Base-by-base conservation (phyloP, 768 basidiomycete species). In the Leccinum disarticulatum region DNA sequence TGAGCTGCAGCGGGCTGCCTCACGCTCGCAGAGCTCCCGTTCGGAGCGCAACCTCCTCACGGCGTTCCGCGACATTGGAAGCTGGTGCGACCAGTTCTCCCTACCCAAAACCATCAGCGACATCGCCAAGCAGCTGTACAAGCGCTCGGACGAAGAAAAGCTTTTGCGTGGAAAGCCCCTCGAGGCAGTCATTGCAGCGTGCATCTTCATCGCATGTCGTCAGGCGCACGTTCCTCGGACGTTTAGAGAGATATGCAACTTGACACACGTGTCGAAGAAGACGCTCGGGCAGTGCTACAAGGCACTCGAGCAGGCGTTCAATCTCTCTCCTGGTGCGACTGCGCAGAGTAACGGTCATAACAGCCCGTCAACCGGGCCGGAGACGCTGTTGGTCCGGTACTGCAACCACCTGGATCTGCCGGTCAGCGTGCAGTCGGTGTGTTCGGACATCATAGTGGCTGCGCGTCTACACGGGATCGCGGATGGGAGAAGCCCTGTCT, bases 151-250 rank as follows among this genome's bases (percentile, higher is more conserved):
- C 74, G 96, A 98, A 74, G 95, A 96, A 73, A 93, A 94, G 71
- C 81, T 95, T 25, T 80, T 96, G 4, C 88, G 91, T 51, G 93
- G 93, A 35, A 98, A 98, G 73, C 90, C 90, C 2, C 82, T 93
- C 64, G 90, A 95, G 59, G 95, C 95, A 6, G 88, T 97, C 70
- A 93, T 97, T 62, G 96, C 96, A 30, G 95, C 96, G 1, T 98
- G 96, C 76, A 95, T 98, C 70, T 97, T 98, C 74, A 95, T 98
- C 67, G 96, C 95, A 0, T 97, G 95, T 73, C 83, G 96, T 38
- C 92, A 95, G 74, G 95, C 91, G 8, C 90, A 95, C 66, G 94
- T 96, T n/a, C 92, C 93, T 0, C 83, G 96, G 60, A 96, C 95
- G 56, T 98, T 98, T 78, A 87, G 91, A 68, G 97, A 97, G 78